Conservation (phyloP, 352 stramenopile genomes). For the Phytophthora lateralis region DNA sequence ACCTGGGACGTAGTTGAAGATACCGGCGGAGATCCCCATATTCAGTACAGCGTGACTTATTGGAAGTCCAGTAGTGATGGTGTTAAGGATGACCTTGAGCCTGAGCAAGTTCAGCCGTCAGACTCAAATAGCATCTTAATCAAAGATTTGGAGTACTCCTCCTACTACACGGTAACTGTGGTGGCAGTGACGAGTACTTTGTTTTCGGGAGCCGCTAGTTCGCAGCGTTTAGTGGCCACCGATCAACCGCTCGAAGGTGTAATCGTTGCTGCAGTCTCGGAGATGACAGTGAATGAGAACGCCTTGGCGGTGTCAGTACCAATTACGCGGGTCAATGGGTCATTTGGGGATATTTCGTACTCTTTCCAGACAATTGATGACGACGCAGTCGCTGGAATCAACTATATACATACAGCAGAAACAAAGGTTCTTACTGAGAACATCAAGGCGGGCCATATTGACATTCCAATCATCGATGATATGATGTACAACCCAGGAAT, state of each 20-base stretch:
- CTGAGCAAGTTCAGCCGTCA: constrained; percentile 5
- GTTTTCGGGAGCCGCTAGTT: constrained; percentile 33
- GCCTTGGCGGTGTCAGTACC: constrained; percentile 29
- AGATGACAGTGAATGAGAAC: constrained; percentile 43
- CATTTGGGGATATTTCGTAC: constrained; percentile 47
- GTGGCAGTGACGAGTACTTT: constrained; percentile 40
- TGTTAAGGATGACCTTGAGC: constrained; percentile 1
- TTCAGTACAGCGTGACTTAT: constrained; percentile 56
- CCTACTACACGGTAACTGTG: constrained; percentile 44
- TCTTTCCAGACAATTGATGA: constrained; percentile 44
- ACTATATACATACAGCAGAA: constrained; percentile 33
- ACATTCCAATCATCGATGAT: constrained; percentile 54
- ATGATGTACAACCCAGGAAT: constrained; percentile 45
- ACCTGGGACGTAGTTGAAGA: constrained; percentile 45
- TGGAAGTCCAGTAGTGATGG: constrained; percentile 36
- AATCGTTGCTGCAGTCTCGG: constrained; percentile 22
- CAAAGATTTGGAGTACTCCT: constrained; percentile 33
- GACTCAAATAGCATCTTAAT: constrained; percentile 25
- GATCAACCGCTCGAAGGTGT: constrained; percentile 40
- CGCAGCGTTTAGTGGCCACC: constrained; percentile 33
- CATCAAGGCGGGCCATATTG: constrained; percentile 34
- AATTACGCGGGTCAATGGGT: constrained; percentile 54
- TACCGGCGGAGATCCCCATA: constrained; percentile 45
- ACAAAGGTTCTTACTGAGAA: constrained; percentile 31
- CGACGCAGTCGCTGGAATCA: constrained; percentile 34